These are phyloP conservation scores for Thelonectria discophora DNA, from an alignment of 2,329 filamentous ascomycete genomes.

Conservation along the genomic window DNA sequence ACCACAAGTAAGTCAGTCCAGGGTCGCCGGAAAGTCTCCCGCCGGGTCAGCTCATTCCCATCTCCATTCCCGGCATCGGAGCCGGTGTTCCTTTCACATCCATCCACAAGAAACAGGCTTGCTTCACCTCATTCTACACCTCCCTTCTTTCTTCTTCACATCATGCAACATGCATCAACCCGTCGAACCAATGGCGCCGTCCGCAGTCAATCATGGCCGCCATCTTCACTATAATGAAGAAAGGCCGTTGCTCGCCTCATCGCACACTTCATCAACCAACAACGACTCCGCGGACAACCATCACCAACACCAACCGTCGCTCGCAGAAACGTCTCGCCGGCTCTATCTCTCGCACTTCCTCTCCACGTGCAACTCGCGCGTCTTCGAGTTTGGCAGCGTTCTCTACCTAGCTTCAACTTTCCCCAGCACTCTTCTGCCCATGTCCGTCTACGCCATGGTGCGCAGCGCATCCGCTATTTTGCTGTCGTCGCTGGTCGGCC, in stretches of 20 bases:
- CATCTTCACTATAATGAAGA: slow-evolving; percentile 1
- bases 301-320: slow-evolving; percentile 17
- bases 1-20: too few relatives aligned
- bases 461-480: slow-evolving; percentile 66
- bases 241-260: slow-evolving; percentile 4
- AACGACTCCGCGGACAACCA: background rate
- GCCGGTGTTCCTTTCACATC: background rate
- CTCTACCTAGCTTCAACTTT: slow-evolving; percentile 66
- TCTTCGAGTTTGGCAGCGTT: slow-evolving; percentile 71
- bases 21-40: too few relatives aligned
- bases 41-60: too few relatives aligned
- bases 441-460: slow-evolving; percentile 74
- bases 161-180: slow-evolving; percentile 13
- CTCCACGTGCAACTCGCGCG: slow-evolving; percentile 70
- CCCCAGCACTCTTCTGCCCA: slow-evolving; percentile 68
- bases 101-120: background rate
- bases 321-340: slow-evolving; percentile 36
- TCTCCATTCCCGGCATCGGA: too few relatives aligned
- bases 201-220: background rate
- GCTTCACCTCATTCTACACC: background rate
- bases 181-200: slow-evolving; percentile 14
- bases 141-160: too few relatives aligned
- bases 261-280: background rate
- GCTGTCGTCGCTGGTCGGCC: slow-evolving; percentile 67
- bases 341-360: slow-evolving; percentile 69